Percentiles rank a stretch among this genome's conserved stretches.
Evolutionary conservation across 2,329 filamentous ascomycete genomes (phyloP).

Genomic region (Phaeophleospora eucalypticola): DNA sequence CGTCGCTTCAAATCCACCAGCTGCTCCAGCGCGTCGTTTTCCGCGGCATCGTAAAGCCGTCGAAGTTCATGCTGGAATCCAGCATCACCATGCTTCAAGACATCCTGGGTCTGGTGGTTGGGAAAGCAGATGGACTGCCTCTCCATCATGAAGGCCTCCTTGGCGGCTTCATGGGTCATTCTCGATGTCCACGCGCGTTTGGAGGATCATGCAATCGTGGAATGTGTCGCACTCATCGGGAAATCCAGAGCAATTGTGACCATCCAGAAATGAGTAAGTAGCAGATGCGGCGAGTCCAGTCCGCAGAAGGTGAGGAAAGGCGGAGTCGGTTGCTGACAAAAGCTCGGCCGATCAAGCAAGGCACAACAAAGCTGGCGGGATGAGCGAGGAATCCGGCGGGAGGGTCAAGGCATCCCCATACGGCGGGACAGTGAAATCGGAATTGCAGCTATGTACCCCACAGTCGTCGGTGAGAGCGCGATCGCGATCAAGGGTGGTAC

Average conservation of each 20-base stretch:
- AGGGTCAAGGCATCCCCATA: too few relatives aligned
- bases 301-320: too few relatives aligned
- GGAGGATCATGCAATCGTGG: background rate
- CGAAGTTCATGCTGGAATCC: slow-evolving; percentile 23
- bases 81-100: slow-evolving; percentile 24
- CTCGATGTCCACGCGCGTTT: background rate
- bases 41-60: slow-evolving; percentile 35
- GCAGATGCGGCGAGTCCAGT: too few relatives aligned
- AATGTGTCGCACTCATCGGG: background rate
- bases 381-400: too few relatives aligned
- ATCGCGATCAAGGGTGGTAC: too few relatives aligned
- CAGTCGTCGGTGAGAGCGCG: too few relatives aligned
- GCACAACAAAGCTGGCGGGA: too few relatives aligned
- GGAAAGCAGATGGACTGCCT: slow-evolving; percentile 28
- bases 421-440: too few relatives aligned
- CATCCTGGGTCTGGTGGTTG: slow-evolving; percentile 22
- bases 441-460: too few relatives aligned
- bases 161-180: background rate
- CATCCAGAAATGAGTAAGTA: background rate
- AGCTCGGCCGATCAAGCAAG: too few relatives aligned
- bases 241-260: background rate
- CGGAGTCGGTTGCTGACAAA: too few relatives aligned
- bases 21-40: slow-evolving; percentile 59
- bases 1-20: slow-evolving; percentile 57
- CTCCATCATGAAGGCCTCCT: slow-evolving; percentile 12